phyloP scores from a whole-genome alignment of 75 land plant species.

The Chamaecyparis obtusa region DNA sequence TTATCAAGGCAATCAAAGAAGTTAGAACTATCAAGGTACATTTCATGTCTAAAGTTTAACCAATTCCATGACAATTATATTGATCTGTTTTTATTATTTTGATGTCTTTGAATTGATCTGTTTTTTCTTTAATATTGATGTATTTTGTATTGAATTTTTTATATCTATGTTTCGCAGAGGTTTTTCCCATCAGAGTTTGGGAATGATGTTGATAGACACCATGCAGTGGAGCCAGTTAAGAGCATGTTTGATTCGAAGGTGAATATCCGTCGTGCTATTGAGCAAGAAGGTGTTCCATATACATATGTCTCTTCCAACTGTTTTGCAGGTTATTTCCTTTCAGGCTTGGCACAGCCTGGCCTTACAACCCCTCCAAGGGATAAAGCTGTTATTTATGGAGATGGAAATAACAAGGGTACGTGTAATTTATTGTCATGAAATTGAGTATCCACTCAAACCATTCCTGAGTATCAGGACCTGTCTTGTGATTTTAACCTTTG shows the following conservation, averaged over 20 bases:
- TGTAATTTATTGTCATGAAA: no score
- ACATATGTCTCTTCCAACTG: constrained; percentile 40
- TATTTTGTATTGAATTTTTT: neutral
- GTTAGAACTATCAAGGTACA: constrained; percentile 31
- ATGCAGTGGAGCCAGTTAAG: constrained; percentile 40
- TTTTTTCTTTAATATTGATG: no score
- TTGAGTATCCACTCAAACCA: neutral
- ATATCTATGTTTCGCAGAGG: constrained; percentile 20
- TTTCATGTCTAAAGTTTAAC: neutral
- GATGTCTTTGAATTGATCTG: no score
- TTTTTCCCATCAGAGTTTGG: constrained; percentile 69
- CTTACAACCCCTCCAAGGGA: constrained; percentile 46
- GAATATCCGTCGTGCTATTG: constrained; percentile 38
- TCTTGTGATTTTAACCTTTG: neutral
- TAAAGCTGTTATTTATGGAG: constrained; percentile 47
- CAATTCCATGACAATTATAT: neutral
- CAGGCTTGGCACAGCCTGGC: constrained; percentile 29
- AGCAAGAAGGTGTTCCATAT: constrained; percentile 55
- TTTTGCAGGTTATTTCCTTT: constrained; percentile 39
- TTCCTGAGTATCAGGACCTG: neutral
- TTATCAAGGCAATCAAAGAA: constrained; percentile 50
- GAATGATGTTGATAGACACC: constrained; percentile 36
- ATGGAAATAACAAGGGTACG: constrained; percentile 37
- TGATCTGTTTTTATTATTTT: neutral
- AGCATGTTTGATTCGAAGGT: constrained; percentile 29